A percentile compares a stretch with the other conserved stretches of the same genome.
phyloP scores from a whole-genome alignment of 2,329 filamentous ascomycete genomes.

The Lecanicillium sp. region DNA sequence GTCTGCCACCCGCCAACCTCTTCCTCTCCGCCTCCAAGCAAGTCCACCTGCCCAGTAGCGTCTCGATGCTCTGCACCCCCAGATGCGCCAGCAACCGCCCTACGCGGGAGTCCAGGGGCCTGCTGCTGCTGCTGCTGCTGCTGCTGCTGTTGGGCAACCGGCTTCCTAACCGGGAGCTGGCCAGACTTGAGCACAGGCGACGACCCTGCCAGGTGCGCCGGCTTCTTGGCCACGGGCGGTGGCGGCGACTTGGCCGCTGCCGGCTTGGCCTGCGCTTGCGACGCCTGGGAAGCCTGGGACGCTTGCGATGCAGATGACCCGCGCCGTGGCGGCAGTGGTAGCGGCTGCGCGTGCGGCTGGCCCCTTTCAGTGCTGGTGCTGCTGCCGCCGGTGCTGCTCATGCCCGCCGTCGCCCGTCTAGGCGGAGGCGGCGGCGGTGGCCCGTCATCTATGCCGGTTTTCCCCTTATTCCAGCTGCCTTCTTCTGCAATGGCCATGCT shows the following conservation, averaged over 20 bases:
- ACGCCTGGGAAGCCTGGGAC: constrained; percentile 25
- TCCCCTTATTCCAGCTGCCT: too few species aligned
- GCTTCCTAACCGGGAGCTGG: constrained; percentile 20
- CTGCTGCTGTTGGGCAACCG: constrained; percentile 15
- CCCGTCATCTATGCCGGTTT: constrained; percentile 8
- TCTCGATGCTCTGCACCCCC: neutral
- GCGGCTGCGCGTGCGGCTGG: constrained; percentile 16
- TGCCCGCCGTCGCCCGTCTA: constrained; percentile 28
- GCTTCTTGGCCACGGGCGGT: constrained; percentile 58
- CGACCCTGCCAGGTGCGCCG: constrained; percentile 39
- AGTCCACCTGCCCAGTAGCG: constrained; percentile 28
- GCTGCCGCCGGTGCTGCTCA: constrained; percentile 4
- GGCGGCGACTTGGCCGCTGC: constrained; percentile 15
- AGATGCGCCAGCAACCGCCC: constrained; percentile 29
- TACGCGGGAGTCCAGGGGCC: constrained; percentile 11
- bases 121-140: constrained; percentile 17
- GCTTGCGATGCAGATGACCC: constrained; percentile 23
- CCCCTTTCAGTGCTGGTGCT: constrained; percentile 2
- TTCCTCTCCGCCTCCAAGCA: constrained; percentile 37
- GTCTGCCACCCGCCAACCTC: constrained; percentile 49
- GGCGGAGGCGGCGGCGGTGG: constrained; percentile 40
- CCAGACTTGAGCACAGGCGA: constrained; percentile 14
- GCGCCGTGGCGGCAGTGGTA: constrained; percentile 18
- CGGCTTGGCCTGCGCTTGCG: constrained; percentile 27
- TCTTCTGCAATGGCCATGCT: constrained; percentile 36